Conservation (phyloP, 2,329 filamentous ascomycete genomes). For the Colletotrichum echinochloae region DNA sequence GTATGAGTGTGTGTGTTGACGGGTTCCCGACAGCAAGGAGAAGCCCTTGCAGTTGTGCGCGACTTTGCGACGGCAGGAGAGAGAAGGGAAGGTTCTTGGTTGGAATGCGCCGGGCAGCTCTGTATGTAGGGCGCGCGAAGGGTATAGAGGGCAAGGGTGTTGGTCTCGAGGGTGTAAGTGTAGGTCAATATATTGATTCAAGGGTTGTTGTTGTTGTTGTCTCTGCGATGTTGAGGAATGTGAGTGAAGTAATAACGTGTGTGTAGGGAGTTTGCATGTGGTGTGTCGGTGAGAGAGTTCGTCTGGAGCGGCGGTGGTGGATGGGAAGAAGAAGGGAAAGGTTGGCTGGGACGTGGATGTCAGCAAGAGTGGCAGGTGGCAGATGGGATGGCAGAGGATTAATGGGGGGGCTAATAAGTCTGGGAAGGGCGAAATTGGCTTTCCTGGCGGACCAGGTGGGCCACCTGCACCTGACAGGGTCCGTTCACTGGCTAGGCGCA, state of each 20-base stretch:
- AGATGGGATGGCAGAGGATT: conserved; percentile 33
- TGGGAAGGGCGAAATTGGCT: conserved; percentile 22
- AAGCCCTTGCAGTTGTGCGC: conserved; percentile 16
- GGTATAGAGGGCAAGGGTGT: conserved; percentile 33
- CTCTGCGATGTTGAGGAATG: conserved; percentile 28
- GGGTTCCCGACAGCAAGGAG: conserved; percentile 33
- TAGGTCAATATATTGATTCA: conserved; percentile 7
- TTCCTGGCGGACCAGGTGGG: conserved; percentile 9
- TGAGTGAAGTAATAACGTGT: conserved; percentile 15
- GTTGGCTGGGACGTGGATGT: conserved; percentile 39
- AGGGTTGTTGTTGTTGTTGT: conserved; percentile 6
- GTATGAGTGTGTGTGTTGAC: background rate
- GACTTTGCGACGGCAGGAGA: conserved; percentile 33
- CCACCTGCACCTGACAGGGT: conserved; percentile 32
- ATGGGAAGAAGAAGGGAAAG: conserved; percentile 39
- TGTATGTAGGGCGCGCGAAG: conserved; percentile 13
- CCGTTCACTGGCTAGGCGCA: conserved; percentile 32
- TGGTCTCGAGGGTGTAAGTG: background rate
- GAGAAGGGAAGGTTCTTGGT: conserved; percentile 9
- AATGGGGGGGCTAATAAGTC: conserved; percentile 10
- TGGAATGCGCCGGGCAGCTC: conserved; percentile 32
- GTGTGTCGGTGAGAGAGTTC: conserved; percentile 35
- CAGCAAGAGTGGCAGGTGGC: conserved; percentile 39
- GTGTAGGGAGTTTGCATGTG: conserved; percentile 1
- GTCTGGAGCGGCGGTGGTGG: conserved; percentile 23